Evolutionary conservation across 2,329 filamentous ascomycete genomes (phyloP), one percentile per base, ranked within the genome.

Genomic region (Sordariomycetes sp.): DNA sequence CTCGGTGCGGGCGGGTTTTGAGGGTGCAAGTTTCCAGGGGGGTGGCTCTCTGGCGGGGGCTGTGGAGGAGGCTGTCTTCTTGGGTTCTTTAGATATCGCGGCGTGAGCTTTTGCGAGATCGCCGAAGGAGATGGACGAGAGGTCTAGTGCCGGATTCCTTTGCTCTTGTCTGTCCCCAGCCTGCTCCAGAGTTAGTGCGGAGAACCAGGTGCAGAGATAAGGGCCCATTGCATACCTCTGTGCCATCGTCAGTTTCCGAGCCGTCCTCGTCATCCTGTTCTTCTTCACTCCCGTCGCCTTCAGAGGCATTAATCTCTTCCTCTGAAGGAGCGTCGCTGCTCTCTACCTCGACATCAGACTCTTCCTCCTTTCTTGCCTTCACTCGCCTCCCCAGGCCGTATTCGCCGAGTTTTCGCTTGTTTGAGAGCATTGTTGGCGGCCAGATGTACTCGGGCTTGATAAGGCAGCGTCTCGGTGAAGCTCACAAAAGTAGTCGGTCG

Each of bases 51-150:
- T 52, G 64, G 62, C 60, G 32, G 53, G 22, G 37, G 40, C 32
- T 64, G 71, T 60, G 3, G 69, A 65, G 58, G 63, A 60, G 6
- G 67, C 62, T 12, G 64, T 65, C 65, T 67, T 55, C 65, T 63
- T 59, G 64, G 60, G 48, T 48, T 55, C n/a, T 25, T 67, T 53
- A 54, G 67, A 64, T 35, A 96, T 72, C 0, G 84, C 81, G 46
- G 86, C 86, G 74, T 96, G 90, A 1, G 91, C 92, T 76, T 90
- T 89, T 62, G 89, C 90, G 48, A 97, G 78, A n/a, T 89, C 89
- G 62, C 91, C 92, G 67, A 97, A 97, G 25, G 91, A 94, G 63
- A 97, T 83, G 61, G 79, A 76, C 10, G 81, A 75, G 52, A 78
- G 72, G 60, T 79, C 76, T 59, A 79, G 66, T 1, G 62, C 43